Conservation (phyloP, 176 grass and related monocot genomes). For the Aegilops tauschii region DNA sequence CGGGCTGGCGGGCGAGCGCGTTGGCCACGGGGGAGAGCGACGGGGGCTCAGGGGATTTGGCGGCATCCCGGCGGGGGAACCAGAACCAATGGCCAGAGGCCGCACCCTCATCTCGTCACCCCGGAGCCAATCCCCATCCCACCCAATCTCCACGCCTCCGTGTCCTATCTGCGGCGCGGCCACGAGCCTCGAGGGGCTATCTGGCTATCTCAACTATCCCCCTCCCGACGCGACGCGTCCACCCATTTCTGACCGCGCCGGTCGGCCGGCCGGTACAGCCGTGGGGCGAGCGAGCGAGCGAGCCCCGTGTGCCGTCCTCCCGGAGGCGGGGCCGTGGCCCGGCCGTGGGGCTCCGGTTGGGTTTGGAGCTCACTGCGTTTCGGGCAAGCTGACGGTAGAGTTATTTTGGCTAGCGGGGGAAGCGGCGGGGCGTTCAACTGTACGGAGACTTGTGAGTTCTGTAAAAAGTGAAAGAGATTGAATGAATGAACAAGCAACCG, state of each 20-base stretch:
- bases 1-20: not conserved
- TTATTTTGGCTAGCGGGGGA: too few species aligned
- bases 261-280: not conserved
- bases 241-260: not conserved
- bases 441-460: too few species aligned
- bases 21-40: not conserved
- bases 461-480: too few species aligned
- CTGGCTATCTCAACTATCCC: not conserved
- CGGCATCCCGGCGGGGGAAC: not conserved
- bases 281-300: not conserved
- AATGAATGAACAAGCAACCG: too few species aligned
- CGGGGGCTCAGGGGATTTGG: constrained; percentile 4
- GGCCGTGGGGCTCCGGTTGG: not conserved
- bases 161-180: not conserved
- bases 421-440: too few species aligned
- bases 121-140: constrained; percentile 30
- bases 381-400: not conserved
- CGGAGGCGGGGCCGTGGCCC: not conserved
- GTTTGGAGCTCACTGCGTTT: not conserved
- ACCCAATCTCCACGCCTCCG: not conserved
- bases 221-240: not conserved
- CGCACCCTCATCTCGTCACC: constrained; percentile 20
- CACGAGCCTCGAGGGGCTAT: not conserved
- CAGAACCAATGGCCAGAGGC: constrained; percentile 42
- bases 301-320: not conserved